These are phyloP conservation scores for Trametes cubensis DNA, from an alignment of 768 basidiomycete genomes.

Conservation along the genomic window DNA sequence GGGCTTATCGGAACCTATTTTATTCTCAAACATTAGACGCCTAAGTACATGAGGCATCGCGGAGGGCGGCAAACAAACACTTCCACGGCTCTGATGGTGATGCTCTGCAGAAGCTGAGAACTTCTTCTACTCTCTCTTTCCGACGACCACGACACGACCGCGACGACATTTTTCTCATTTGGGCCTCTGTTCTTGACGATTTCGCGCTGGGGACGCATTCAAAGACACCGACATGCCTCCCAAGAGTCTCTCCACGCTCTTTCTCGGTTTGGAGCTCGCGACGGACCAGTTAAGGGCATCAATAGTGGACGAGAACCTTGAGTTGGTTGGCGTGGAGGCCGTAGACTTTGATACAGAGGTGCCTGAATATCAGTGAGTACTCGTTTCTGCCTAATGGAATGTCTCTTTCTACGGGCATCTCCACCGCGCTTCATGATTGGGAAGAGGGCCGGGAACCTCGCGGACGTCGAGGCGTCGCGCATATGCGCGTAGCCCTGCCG, in stretches of 20 bases:
- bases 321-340: constrained; percentile 78
- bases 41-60: constrained; percentile 18
- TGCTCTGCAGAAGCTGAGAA: constrained; percentile 25
- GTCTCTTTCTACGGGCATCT: constrained; percentile 2
- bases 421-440: constrained; percentile 4
- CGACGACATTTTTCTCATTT: constrained; percentile 19
- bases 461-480: too few species aligned
- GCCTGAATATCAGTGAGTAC: constrained; percentile 77
- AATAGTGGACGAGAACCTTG: constrained; percentile 80
- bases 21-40: constrained; percentile 4
- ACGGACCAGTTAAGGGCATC: constrained; percentile 84
- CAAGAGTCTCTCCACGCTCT: constrained; percentile 56
- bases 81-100: constrained; percentile 25
- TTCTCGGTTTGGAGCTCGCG: constrained; percentile 85
- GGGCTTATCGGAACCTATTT: background rate
- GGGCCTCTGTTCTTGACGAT: constrained; percentile 12
- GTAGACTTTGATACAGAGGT: constrained; percentile 84
- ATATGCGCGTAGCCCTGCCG: background rate
- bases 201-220: constrained; percentile 7
- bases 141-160: constrained; percentile 28
- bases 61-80: constrained; percentile 23
- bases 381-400: background rate
- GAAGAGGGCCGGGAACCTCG: background rate
- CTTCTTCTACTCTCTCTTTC: constrained; percentile 18
- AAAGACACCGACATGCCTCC: constrained; percentile 33